Base-by-base conservation (phyloP, 2,329 filamentous ascomycete genomes). In the Amylocarpus encephaloides region DNA sequence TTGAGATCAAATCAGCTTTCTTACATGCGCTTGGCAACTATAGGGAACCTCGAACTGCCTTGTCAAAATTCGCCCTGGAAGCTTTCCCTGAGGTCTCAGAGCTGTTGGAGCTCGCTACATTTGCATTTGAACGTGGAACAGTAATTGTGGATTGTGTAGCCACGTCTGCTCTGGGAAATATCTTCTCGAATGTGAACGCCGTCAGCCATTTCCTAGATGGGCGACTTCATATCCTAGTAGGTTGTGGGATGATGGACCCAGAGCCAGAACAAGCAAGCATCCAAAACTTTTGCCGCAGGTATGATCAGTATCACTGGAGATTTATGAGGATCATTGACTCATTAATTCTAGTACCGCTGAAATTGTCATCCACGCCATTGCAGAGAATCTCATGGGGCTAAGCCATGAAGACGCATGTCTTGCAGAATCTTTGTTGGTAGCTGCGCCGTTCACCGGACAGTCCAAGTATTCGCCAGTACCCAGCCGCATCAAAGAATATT, bases 31-130 rank as follows among this genome's bases (percentile, higher is more conserved):
- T 60, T 12, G 50, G 50, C 12, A 47, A 48, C 15, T 55, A 51
- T 48, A 51, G 52, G 22, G 49, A 54, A 10, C 47, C 64, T 64
- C 43, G 46, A 63, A 57, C 55, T 63, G 62, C 57, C 67, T 48
- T 54, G 6, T 51, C 55, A 19, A 57, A 51, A 38, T 56, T 62
- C 48, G 54, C 53, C 38, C 48, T 60, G 36, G 68, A 73, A 52
- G 75, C 74, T 1, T 78, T 77, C 48, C 75, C 71, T 2, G 62
- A 67, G 18, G 63, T 65, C 1, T 58, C 63, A 3, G 54, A 65
- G 0, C 58, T 73, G 1, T 55, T 72, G 22, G 58, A 54, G 18
- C 48, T 56, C 15, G 48, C 52, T 1, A 33, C 52, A 29, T 46
- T 48, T 33, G 51, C 50, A 6, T 60, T 62, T 16, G 53, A 61